Evolutionary conservation across 257 asterid genomes (phyloP).

Genomic region (Salvia miltiorrhiza): DNA sequence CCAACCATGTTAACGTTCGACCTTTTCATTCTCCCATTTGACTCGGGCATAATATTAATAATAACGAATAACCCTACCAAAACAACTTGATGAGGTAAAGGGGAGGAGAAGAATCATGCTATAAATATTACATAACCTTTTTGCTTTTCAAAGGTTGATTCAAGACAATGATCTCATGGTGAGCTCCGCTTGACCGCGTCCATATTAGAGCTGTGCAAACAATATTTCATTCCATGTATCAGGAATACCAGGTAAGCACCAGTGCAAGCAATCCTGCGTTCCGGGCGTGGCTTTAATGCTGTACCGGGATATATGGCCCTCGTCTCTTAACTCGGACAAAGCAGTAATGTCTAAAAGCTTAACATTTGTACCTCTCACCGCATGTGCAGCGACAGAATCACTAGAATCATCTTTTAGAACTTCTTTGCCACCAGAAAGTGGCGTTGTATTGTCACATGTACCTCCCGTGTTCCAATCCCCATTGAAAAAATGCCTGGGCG

Average conservation of each 20-base stretch:
- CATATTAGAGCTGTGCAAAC: constrained; percentile 49
- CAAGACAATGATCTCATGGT: not conserved
- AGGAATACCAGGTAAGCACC: constrained; percentile 96
- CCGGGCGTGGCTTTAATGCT: constrained; percentile 78
- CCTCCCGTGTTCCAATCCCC: constrained; percentile 99
- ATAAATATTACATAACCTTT: not conserved
- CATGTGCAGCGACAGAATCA: constrained; percentile 67
- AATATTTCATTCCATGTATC: constrained; percentile 93
- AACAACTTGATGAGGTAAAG: not conserved
- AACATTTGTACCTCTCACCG: constrained; percentile 63
- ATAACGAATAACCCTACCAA: not conserved
- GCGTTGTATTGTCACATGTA: constrained; percentile 78
- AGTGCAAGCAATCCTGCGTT: constrained; percentile 89
- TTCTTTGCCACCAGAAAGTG: constrained; percentile 61
- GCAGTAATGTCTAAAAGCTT: constrained; percentile 71
- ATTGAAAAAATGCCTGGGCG: constrained; percentile 87
- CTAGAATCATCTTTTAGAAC: constrained; percentile 62
- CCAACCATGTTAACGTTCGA: not conserved
- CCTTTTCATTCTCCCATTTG: not conserved
- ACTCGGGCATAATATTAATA: not conserved
- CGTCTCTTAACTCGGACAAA: constrained; percentile 81
- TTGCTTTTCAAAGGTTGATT: not conserved
- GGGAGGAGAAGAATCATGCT: not conserved
- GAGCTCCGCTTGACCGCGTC: not conserved
- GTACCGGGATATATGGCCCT: constrained; percentile 89